phyloP scores from a whole-genome alignment of 805 yeast species.

The Barnettozyma sp. region DNA sequence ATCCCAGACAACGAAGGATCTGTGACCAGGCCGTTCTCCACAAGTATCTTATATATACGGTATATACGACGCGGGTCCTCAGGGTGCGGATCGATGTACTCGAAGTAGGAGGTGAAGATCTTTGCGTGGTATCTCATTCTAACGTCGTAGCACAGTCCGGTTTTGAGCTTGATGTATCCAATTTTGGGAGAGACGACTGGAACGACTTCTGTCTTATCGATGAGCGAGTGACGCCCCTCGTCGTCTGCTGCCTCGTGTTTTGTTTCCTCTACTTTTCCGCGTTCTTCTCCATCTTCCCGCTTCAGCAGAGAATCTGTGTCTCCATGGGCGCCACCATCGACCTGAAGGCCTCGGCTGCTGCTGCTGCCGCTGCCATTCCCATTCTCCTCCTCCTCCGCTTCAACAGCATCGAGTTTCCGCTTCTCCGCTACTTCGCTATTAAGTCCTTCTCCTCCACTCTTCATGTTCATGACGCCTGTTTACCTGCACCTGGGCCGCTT shows the following conservation, averaged over 20 bases:
- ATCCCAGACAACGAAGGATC: slow-evolving; percentile 66
- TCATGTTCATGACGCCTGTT: neutral
- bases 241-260: no score
- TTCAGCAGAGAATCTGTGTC: no score
- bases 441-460: slow-evolving; percentile 4
- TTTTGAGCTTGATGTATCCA: slow-evolving; percentile 68
- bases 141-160: slow-evolving; percentile 94
- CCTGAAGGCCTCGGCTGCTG: neutral
- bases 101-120: slow-evolving; percentile 83
- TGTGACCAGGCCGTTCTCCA: slow-evolving; percentile 84
- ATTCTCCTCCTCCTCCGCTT: slow-evolving; percentile 12
- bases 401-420: slow-evolving; percentile 21
- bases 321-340: no score
- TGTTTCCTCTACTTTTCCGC: no score
- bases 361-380: neutral
- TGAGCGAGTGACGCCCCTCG: neutral
- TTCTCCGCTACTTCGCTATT: slow-evolving; percentile 13
- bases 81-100: slow-evolving; percentile 97
- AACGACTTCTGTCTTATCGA: slow-evolving; percentile 37
- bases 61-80: slow-evolving; percentile 97
- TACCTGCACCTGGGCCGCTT: no score
- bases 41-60: slow-evolving; percentile 85
- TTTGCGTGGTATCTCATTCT: slow-evolving; percentile 97
- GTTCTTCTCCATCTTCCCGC: no score
- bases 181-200: slow-evolving; percentile 61